These are phyloP conservation scores for Yamadazyma friedrichii DNA, from an alignment of 1,139 yeast genomes.

Conservation along the genomic window DNA sequence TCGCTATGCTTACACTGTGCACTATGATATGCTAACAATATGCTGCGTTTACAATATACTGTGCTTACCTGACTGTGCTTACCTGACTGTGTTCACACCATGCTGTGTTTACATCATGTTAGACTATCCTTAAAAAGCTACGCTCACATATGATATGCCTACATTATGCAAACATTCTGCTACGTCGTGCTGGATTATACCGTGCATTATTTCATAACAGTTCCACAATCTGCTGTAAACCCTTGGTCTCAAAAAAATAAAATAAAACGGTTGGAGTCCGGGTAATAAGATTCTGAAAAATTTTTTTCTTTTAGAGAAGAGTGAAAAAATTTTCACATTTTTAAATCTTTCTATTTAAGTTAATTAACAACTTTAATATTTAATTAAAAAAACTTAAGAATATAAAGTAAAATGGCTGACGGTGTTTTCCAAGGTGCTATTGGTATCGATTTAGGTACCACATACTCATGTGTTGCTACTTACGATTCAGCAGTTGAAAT, in stretches of 20 bases:
- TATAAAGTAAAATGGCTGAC: constrained; percentile 70
- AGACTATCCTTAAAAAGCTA: too few species aligned
- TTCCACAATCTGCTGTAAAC: too few species aligned
- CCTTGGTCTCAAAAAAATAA: too few species aligned
- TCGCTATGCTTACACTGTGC: too few species aligned
- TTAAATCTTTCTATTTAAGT: constrained; percentile 8
- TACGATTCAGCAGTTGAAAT: constrained; percentile 75
- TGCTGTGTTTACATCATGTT: too few species aligned
- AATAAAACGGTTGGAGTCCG: constrained; percentile 4
- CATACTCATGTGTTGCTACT: constrained; percentile 82
- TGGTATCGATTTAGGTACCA: constrained; percentile 85
- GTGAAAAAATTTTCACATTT: constrained; percentile 16
- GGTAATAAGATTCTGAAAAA: constrained; percentile 6
- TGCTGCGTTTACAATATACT: too few species aligned
- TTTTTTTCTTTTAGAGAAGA: constrained; percentile 14
- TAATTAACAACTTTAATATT: constrained; percentile 10
- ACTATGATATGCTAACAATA: neutral
- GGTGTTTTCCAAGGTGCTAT: constrained; percentile 99
- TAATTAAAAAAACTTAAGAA: constrained; percentile 13
- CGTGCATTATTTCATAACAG: too few species aligned
- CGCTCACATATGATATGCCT: too few species aligned
- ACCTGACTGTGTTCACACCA: too few species aligned
- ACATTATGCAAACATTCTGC: too few species aligned
- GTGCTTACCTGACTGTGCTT: too few species aligned
- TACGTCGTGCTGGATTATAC: too few species aligned